Evolutionary conservation across 1,284 basidiomycete species (phyloP), one percentile per base, ranked within the genome.

Genomic region (Boletus smithii): DNA sequence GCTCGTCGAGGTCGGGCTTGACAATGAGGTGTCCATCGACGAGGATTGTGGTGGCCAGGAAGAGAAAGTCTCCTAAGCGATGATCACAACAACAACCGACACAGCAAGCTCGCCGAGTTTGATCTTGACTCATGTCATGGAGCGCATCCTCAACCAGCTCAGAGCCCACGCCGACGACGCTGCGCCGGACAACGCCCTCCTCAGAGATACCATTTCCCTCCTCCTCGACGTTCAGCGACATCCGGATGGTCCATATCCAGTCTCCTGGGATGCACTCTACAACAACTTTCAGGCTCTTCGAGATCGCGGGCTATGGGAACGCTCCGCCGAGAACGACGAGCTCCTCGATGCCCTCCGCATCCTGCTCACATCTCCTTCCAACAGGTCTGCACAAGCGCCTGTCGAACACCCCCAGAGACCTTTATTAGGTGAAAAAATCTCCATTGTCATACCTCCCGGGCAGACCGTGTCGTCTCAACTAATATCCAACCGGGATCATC

Each of bases 221-320:
- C 46, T 65, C 39, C 37, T 3, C 0, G 50, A 62, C 40, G 40
- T 66, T 0, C 57, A 66, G 38, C 54, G 27, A 17, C 50, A 45
- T 22, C 59, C 63, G 3, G 44, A 54, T 5, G 45, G 51, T 6
- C 57, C 51, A 26, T 35, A 51, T 41, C 26, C 43, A 9, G 29
- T 62, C n/a, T 49, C 60, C 3, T 67, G 63, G 67, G 52, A 61
- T n/a, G 46, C 37, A 17, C 49, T 68, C 3, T 22, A 50, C 13
- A 37, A 35, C 33, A 50, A 64, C 56, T 57, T 71, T 42, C 50
- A 55, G n/a, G 56, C 38, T 6, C 56, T 71, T 6, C 61, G 46
- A 6, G 59, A 63, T n/a, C 51, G 54, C 24, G 69, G 66, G 1
- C 41, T 70, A 20, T 71, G 69, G 69, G 49, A 61, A 8, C 50